These are phyloP conservation scores for Citrus trifoliata DNA, from an alignment of 345 rosid genomes.

Conservation along the genomic window DNA sequence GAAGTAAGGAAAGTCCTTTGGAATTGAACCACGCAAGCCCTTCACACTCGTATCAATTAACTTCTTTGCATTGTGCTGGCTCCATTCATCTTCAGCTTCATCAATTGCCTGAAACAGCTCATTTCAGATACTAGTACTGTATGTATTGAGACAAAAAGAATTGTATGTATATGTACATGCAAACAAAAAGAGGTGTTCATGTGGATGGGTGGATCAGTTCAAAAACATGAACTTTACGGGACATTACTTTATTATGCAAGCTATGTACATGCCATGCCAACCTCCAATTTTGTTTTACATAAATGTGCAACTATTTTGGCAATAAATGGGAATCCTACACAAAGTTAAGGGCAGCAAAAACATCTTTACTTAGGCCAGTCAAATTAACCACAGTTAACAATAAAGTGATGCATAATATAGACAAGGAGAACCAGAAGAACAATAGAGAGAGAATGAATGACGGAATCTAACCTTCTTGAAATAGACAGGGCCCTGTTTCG, in stretches of 20 bases:
- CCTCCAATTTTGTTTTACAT: neutral
- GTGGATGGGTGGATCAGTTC: neutral
- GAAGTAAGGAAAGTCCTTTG: conserved; percentile 90
- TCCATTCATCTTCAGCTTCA: conserved; percentile 98
- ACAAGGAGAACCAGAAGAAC: conserved; percentile 8
- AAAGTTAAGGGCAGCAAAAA: neutral
- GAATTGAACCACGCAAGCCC: conserved; percentile 80
- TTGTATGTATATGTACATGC: neutral
- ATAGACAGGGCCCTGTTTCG: conserved; percentile 78
- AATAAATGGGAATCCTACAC: neutral
- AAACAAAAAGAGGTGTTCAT: neutral
- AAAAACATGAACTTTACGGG: neutral
- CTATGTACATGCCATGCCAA: neutral
- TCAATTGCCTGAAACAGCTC: conserved; percentile 65
- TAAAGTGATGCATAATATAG: neutral
- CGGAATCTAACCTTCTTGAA: conserved; percentile 64
- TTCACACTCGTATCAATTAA: conserved; percentile 85
- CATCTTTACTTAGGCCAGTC: neutral
- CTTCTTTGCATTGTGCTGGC: conserved; percentile 94
- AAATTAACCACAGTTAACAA: neutral
- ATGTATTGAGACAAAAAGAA: neutral
- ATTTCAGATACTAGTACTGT: neutral
- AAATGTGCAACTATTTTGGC: neutral
- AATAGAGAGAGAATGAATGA: neutral
- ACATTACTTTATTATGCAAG: neutral